Evolutionary conservation across 352 stramenopile genomes (phyloP), one percentile per base, ranked within the genome.

Genomic region (Pythium graminicola): DNA sequence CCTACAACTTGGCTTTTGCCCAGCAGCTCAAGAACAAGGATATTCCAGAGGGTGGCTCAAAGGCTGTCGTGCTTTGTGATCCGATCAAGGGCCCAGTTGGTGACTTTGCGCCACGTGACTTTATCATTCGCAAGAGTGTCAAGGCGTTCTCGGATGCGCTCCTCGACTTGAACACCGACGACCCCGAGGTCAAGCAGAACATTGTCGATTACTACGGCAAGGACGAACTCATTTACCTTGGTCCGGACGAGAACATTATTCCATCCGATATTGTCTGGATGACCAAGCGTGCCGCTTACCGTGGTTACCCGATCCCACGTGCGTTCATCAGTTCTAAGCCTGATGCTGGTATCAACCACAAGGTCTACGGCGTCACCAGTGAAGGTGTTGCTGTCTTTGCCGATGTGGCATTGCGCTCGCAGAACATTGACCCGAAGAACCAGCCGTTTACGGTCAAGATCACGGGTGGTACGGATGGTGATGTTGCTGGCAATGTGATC

Each of bases 21-120:
- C 96, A 99, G 67, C 95, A 99, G 64, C 83, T 97, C 33, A 99
- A 99, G 76, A 99, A 99, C 80, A 99, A 99, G 80, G 96, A 99
- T 67, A 99, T 99, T 56, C 95, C 96, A 2, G 96, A 99, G 68
- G 96, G 96, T 40, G 96, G 96, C 47, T 97, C 89, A 35, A 99
- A 99, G 74, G 96, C 85, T 35, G 95, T 99, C 1, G 68, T 96
- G 29, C 72, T 99, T 29, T 83, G n/a, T n/a, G n/a, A n/a, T n/a
- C 98, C 27, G 94, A 99, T 76, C 86, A 90, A 39, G 81, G 81
- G 20, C 88, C n/a, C n/a, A n/a, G n/a, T n/a, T n/a, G n/a, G n/a
- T n/a, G n/a, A n/a, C n/a, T n/a, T n/a, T n/a, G n/a, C n/a, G n/a
- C n/a, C n/a, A n/a, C n/a, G n/a, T n/a, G n/a, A n/a, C n/a, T n/a